Percentiles rank a stretch among this genome's conserved stretches.
Conservation (phyloP, 2,329 filamentous ascomycete genomes). For the Pseudogymnoascus sp. region DNA sequence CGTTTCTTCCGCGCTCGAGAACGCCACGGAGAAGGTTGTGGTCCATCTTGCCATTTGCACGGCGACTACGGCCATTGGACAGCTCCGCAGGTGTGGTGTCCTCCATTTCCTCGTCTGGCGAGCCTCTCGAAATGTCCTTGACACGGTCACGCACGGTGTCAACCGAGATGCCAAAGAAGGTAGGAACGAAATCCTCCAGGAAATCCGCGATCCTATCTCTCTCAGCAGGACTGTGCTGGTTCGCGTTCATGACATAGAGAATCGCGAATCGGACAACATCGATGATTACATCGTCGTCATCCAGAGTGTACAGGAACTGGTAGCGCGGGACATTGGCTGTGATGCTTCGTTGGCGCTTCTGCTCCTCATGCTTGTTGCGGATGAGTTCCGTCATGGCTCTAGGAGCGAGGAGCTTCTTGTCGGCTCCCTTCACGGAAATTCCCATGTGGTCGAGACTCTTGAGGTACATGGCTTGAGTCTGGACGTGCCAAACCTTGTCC, state of each 20-base stretch:
- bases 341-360: conserved; percentile 63
- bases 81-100: conserved; percentile 63
- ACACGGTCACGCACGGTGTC: conserved; percentile 62
- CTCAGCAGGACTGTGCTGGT: conserved; percentile 63
- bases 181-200: conserved; percentile 67
- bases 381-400: conserved; percentile 89
- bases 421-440: conserved; percentile 76
- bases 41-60: conserved; percentile 61
- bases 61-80: conserved; percentile 58
- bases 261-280: conserved; percentile 57
- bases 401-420: conserved; percentile 85
- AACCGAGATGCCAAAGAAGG: conserved; percentile 69
- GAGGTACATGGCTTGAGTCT: conserved; percentile 91
- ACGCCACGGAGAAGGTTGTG: conserved; percentile 76
- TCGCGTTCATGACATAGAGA: conserved; percentile 59
- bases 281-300: conserved; percentile 60
- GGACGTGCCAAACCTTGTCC: conserved; percentile 97
- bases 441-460: conserved; percentile 96
- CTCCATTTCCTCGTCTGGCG: conserved; percentile 71
- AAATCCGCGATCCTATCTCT: conserved; percentile 69
- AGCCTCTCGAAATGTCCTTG: conserved; percentile 61
- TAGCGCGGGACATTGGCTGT: conserved; percentile 56
- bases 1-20: conserved; percentile 68
- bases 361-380: conserved; percentile 87
- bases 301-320: conserved; percentile 71